These are phyloP conservation scores for Beauveria brongniartii DNA, from an alignment of 2,329 filamentous ascomycete species.

Conservation along the genomic window DNA sequence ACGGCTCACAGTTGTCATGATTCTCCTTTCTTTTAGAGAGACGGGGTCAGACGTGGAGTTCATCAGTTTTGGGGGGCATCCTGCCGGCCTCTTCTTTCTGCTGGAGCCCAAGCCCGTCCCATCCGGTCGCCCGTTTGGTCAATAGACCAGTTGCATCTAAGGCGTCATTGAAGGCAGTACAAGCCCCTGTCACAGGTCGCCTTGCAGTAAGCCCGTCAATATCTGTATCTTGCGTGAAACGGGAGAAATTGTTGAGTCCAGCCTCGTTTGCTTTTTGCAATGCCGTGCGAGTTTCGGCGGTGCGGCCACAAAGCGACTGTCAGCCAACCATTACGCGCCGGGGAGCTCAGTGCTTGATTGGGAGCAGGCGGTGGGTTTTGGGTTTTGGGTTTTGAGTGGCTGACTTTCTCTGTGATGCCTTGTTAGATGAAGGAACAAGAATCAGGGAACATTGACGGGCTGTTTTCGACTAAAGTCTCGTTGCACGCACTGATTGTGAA, in stretches of 20 bases:
- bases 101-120: background rate
- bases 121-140: background rate
- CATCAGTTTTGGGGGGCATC: background rate
- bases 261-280: background rate
- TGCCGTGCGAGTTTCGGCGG: background rate
- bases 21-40: background rate
- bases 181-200: background rate
- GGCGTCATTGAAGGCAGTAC: background rate
- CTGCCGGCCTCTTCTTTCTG: background rate
- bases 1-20: no score
- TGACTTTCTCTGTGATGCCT: background rate
- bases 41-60: background rate
- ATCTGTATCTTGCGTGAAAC: background rate
- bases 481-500: no score
- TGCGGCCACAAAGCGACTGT: background rate
- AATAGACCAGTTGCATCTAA: background rate
- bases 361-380: background rate
- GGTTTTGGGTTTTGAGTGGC: no score
- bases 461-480: no score
- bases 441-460: no score
- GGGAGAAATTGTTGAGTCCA: background rate
- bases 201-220: background rate
- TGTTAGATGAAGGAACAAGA: no score
- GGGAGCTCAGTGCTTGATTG: background rate
- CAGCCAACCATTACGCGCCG: background rate